Percentiles rank a stretch among this genome's conserved stretches.
Evolutionary conservation across 129 eudicot species (phyloP).

Genomic region (Daucus carota): DNA sequence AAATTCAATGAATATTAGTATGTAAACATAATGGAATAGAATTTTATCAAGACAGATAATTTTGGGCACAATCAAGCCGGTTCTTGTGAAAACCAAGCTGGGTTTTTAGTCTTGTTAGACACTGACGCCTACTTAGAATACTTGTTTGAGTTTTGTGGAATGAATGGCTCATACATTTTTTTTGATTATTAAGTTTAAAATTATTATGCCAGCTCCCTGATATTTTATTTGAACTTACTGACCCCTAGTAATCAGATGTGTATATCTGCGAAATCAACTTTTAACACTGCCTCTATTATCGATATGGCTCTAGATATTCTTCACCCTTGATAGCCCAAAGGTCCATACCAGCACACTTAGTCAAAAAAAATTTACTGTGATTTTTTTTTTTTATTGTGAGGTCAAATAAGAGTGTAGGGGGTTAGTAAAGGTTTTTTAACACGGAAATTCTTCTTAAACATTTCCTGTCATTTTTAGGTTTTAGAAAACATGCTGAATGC

Average conservation of each 20-base stretch:
- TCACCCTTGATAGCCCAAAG: not conserved
- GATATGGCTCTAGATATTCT: not conserved
- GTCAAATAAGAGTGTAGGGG: not conserved
- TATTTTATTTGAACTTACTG: not conserved
- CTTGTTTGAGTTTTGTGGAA: not conserved
- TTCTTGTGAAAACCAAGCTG: not conserved
- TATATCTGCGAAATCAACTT: not conserved
- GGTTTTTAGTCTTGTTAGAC: not conserved
- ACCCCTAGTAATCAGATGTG: not conserved
- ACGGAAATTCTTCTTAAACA: not conserved
- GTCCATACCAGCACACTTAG: not conserved
- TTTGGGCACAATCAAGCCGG: not conserved
- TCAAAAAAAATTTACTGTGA: too few species aligned
- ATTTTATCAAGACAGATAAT: not conserved
- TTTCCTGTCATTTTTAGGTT: slow-evolving; percentile 16
- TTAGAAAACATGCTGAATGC: slow-evolving; percentile 52
- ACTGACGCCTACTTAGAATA: not conserved
- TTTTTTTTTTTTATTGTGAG: not conserved
- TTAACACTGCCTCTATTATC: not conserved
- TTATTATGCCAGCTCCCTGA: not conserved
- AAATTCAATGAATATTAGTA: not conserved
- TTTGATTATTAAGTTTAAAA: not conserved
- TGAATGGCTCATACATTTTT: too few species aligned
- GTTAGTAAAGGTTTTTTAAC: not conserved
- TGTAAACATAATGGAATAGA: not conserved